phyloP scores from a whole-genome alignment of 2,329 filamentous ascomycete genomes.

The Sporothrix globosa region DNA sequence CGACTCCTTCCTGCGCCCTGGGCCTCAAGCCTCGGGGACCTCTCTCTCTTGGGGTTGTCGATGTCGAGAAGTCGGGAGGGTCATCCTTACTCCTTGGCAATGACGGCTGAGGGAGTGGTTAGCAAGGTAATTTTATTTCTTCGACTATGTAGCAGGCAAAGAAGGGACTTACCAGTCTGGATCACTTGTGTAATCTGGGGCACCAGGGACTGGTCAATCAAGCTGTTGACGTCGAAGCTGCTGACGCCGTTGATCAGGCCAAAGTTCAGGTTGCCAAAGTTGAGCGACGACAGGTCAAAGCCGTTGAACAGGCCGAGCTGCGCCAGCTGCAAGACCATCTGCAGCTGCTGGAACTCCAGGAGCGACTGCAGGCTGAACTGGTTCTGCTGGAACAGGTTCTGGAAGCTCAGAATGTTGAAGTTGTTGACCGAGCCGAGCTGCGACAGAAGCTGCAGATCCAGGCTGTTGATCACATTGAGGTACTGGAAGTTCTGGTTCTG shows the following conservation, averaged over 20 bases:
- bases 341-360: conserved; percentile 38
- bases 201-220: conserved; percentile 37
- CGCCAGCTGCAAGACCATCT: conserved; percentile 40
- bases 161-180: conserved; percentile 30
- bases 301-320: conserved; percentile 39
- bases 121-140: neutral
- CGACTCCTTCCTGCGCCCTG: neutral
- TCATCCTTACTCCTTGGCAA: conserved; percentile 34
- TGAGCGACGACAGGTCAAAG: conserved; percentile 40
- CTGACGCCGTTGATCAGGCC: conserved; percentile 39
- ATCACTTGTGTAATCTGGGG: conserved; percentile 38
- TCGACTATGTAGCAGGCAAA: neutral
- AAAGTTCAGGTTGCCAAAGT: conserved; percentile 37
- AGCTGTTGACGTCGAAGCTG: conserved; percentile 39
- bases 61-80: neutral
- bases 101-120: conserved; percentile 26
- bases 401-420: conserved; percentile 51
- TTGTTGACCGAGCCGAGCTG: conserved; percentile 50
- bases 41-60: conserved; percentile 1
- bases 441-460: conserved; percentile 51
- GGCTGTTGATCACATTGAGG: conserved; percentile 52
- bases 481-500: conserved; percentile 51
- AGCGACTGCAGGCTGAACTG: conserved; percentile 34
- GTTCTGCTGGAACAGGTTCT: conserved; percentile 43
- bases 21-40: neutral